A percentile compares a stretch with the other conserved stretches of the same genome.
Conservation (phyloP, 306 rosid genomes). For the Canavalia gladiata region DNA sequence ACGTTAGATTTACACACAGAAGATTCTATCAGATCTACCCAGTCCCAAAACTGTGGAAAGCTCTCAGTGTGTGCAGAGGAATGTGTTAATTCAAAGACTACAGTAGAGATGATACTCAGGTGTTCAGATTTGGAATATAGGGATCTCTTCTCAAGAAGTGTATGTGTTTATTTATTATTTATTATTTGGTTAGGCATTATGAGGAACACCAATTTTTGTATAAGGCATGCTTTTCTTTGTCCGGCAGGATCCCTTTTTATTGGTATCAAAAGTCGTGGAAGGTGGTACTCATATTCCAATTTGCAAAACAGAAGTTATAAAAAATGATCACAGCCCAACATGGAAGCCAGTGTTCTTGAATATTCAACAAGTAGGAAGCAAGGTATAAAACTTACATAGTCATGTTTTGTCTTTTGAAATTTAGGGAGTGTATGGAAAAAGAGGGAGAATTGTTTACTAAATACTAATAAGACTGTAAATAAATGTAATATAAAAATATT, state of each 20-base stretch:
- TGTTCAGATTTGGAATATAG: constrained; percentile 90
- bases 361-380: constrained; percentile 97
- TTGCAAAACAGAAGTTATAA: constrained; percentile 94
- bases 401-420: constrained; percentile 37
- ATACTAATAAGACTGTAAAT: constrained; percentile 8
- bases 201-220: constrained; percentile 31
- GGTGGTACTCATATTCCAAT: constrained; percentile 78
- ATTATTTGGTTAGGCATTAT: constrained; percentile 38
- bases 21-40: constrained; percentile 63
- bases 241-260: constrained; percentile 89
- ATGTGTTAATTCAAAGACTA: constrained; percentile 81
- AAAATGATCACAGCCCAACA: constrained; percentile 83
- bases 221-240: constrained; percentile 46
- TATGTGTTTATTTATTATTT: constrained; percentile 53
- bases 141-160: constrained; percentile 97
- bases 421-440: constrained; percentile 14
- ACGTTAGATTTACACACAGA: constrained; percentile 73
- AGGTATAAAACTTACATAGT: constrained; percentile 63
- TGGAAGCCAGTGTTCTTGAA: constrained; percentile 92
- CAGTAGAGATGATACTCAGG: constrained; percentile 75
- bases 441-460: constrained; percentile 18
- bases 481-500: constrained; percentile 18
- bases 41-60: constrained; percentile 67
- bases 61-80: constrained; percentile 88
- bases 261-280: constrained; percentile 80